Evolutionary conservation across 768 basidiomycete genomes (phyloP), one percentile per base, ranked within the genome.

Genomic region (Suillus weaverae): DNA sequence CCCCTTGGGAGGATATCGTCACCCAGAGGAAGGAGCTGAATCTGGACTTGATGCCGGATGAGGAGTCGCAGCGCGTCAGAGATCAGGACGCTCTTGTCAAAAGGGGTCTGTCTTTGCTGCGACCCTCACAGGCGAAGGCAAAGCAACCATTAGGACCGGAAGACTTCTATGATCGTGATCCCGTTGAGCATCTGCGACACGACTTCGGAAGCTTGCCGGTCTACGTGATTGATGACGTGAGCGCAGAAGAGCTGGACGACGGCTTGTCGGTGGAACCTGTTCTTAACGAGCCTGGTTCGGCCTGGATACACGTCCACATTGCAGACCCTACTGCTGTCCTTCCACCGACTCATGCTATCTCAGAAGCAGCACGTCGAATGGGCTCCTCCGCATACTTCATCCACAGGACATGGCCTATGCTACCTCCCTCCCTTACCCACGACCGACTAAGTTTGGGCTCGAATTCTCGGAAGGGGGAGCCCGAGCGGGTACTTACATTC

Each of bases 301-400:
- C 78, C 53, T 99, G 97, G 97, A 73, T 97, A 13, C 96, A 98
- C 70, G 82, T 90, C 32, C 97, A 99, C 72, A 84, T 99, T 63
- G 96, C 97, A 11, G 97, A 99, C 74, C 96, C 96, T 0, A 94
- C 94, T 2, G 80, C 89, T 13, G 68, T 90, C 56, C 81, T 99
- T 32, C 89, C 89, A 22, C 91, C 91, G 0, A 82, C 81, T 1
- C 90, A 96, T 73, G 68, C 78, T 7, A 71, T 95, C 3, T 82
- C 90, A 1, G 76, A 80, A 33, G 75, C 80, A 5, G 96, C 96
- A 0, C 79, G 81, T 5, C 70, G 78, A 53, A 78, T 81, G 63
- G 79, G 79, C 3, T 72, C 81, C 51, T 84, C 91, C 0, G 70
- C 79, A 0, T 99, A 99, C 74, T 83, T 90, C 56, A 71, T 82